phyloP scores from a whole-genome alignment of 1,284 basidiomycete genomes.

The Hemileia vastatrix region DNA sequence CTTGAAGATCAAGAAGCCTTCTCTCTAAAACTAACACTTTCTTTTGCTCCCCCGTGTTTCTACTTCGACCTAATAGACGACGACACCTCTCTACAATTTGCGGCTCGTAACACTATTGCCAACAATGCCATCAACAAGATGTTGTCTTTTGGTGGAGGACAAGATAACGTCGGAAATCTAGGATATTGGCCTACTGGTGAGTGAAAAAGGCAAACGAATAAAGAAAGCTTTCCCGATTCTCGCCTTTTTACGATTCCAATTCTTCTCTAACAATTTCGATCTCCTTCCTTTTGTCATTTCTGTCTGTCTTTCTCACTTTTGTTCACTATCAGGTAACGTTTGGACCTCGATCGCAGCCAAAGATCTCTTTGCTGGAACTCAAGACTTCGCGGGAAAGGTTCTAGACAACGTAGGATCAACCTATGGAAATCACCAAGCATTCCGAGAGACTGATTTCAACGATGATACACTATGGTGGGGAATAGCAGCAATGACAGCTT shows the following conservation, averaged over 20 bases:
- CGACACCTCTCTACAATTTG: not conserved
- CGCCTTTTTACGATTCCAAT: no score
- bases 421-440: not conserved
- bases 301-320: no score
- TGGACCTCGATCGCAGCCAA: not conserved
- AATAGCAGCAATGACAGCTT: not conserved
- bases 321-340: not conserved
- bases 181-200: not conserved
- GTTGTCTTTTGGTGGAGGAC: not conserved
- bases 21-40: no score
- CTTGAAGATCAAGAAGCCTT: no score
- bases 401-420: not conserved
- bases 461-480: not conserved
- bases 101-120: not conserved
- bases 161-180: not conserved
- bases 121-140: not conserved
- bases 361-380: not conserved
- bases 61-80: not conserved
- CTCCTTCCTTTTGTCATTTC: no score
- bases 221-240: no score
- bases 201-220: no score
- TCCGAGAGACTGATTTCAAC: not conserved
- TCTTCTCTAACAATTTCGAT: no score
- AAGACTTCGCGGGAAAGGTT: not conserved
- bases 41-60: not conserved